These are phyloP conservation scores for Vicia villosa DNA, from an alignment of 306 rosid species.

Conservation along the genomic window DNA sequence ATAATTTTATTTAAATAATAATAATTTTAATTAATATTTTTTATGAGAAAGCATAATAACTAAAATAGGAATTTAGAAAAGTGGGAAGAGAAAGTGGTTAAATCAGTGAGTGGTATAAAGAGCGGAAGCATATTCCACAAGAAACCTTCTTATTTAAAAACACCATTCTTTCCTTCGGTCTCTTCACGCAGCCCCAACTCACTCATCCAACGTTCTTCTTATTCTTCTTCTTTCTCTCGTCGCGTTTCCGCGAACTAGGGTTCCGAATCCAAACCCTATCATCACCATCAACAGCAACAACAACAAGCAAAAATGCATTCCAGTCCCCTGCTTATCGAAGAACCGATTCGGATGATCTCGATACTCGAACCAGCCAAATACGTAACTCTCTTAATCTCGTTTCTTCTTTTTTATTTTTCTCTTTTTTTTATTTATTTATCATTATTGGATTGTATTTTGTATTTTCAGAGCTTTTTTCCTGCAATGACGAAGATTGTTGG, in stretches of 20 bases:
- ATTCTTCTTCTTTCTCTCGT: conserved; percentile 8
- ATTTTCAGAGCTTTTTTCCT: conserved; percentile 75
- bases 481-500: conserved; percentile 99
- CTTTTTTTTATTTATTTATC: not conserved
- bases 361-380: conserved; percentile 88
- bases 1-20: too few species aligned
- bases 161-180: conserved; percentile 11
- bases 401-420: not conserved
- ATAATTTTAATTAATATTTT: too few species aligned
- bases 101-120: not conserved
- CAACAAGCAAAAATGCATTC: conserved; percentile 76
- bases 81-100: not conserved
- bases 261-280: not conserved
- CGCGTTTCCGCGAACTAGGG: not conserved
- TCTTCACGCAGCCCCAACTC: conserved; percentile 26
- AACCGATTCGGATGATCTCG: conserved; percentile 92
- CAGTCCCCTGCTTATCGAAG: conserved; percentile 84
- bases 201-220: not conserved
- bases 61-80: not conserved
- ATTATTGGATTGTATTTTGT: not conserved
- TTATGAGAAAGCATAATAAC: too few species aligned
- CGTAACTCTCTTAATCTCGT: conserved; percentile 41
- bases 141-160: not conserved
- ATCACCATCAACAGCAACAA: not conserved
- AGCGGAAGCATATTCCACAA: conserved; percentile 27